phyloP scores from a whole-genome alignment of 208 protist genomes.

The Trypanosoma mega region DNA sequence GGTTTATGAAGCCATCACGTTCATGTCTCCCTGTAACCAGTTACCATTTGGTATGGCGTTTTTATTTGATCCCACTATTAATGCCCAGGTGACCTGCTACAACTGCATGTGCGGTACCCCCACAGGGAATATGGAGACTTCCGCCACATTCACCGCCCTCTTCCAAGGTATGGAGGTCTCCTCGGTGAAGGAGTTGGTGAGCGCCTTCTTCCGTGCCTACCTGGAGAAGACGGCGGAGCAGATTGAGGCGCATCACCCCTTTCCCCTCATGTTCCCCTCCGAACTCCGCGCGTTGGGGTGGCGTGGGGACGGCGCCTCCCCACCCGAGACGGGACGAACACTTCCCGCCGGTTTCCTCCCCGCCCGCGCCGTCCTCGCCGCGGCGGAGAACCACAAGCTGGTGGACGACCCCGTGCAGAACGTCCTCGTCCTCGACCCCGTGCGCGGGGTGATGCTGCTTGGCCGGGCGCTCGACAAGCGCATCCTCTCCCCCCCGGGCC shows the following conservation, averaged over 20 bases:
- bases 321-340: too few species aligned
- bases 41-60: slow-evolving; percentile 5
- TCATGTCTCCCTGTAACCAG: not conserved
- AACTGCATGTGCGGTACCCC: not conserved
- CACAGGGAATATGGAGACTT: not conserved
- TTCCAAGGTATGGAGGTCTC: not conserved
- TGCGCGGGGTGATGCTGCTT: not conserved
- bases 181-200: not conserved
- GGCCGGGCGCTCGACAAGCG: slow-evolving; percentile 1
- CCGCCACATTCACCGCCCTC: not conserved
- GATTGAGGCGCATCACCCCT: too few species aligned
- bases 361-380: too few species aligned
- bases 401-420: not conserved
- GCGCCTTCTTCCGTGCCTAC: slow-evolving; percentile 5
- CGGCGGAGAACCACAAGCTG: not conserved
- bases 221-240: slow-evolving; percentile 8
- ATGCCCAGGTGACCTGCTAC: not conserved
- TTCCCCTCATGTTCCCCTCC: too few species aligned
- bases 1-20: too few species aligned
- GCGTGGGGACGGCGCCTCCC: too few species aligned
- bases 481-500: not conserved
- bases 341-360: too few species aligned
- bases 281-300: too few species aligned
- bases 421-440: not conserved
- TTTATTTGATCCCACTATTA: slow-evolving; percentile 11